A percentile compares a stretch with the other conserved stretches of the same genome.
Conservation (phyloP, 768 basidiomycete species). For the Lactifluus echinatus region DNA sequence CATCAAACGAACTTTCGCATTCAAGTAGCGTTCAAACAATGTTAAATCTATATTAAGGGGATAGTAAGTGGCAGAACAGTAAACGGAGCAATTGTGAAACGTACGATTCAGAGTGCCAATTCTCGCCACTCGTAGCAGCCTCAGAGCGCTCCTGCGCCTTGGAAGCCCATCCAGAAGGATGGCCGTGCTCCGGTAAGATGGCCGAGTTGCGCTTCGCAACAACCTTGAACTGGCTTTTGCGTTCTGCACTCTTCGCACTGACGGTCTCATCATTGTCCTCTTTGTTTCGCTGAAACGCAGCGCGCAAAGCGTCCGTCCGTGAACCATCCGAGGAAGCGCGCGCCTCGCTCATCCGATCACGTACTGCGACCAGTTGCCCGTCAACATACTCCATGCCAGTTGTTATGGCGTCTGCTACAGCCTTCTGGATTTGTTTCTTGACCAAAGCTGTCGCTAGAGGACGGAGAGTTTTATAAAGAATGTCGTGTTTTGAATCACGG, state of each 20-base stretch:
- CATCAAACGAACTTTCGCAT: not conserved
- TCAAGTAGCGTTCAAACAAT: not conserved
- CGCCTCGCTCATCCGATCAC: constrained; percentile 57
- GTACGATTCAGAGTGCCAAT: constrained; percentile 49
- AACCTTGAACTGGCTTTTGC: constrained; percentile 68
- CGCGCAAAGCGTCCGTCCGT: constrained; percentile 48
- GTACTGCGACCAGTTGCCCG: constrained; percentile 79
- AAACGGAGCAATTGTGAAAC: constrained; percentile 15
- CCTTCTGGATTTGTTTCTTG: constrained; percentile 64
- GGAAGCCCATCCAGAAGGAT: constrained; percentile 67
- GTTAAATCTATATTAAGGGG: not conserved
- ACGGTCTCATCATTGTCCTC: constrained; percentile 34
- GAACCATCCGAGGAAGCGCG: constrained; percentile 29
- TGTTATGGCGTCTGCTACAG: constrained; percentile 54
- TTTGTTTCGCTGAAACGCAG: constrained; percentile 57
- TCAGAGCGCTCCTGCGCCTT: constrained; percentile 40
- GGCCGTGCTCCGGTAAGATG: constrained; percentile 52
- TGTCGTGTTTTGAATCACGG: constrained; percentile 84
- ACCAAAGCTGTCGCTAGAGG: constrained; percentile 76
- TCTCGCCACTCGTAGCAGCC: constrained; percentile 33
- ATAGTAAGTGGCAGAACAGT: not conserved
- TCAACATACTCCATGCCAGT: constrained; percentile 85
- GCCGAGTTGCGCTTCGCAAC: constrained; percentile 62
- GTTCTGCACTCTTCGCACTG: constrained; percentile 32
- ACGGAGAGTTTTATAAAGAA: constrained; percentile 77